Evolutionary conservation across 805 yeast genomes (phyloP).

Genomic region (Cephaloascus fragrans): DNA sequence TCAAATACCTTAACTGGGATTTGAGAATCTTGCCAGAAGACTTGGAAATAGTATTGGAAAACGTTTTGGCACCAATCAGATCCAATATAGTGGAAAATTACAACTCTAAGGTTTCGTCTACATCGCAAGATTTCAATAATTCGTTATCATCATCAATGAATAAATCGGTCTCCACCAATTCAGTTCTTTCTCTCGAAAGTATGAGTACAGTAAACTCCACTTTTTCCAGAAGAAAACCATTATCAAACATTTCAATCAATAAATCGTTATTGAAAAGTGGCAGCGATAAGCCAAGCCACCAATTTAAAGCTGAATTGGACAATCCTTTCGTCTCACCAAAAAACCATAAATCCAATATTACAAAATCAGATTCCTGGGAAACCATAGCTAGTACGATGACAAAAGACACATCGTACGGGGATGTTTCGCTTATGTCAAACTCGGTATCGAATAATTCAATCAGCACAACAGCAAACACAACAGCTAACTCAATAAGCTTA

Average conservation of each 20-base stretch:
- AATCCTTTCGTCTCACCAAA: not conserved
- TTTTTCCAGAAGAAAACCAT: not conserved
- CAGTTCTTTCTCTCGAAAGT: too few species aligned
- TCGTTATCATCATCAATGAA: not conserved
- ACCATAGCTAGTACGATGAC: too few species aligned
- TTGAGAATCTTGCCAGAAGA: slow-evolving; percentile 64
- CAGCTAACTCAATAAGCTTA: not conserved
- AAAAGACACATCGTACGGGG: too few species aligned
- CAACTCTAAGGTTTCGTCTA: not conserved
- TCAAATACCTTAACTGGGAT: slow-evolving; percentile 80
- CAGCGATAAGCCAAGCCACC: not conserved
- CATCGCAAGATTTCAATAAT: not conserved
- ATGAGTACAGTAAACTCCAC: too few species aligned
- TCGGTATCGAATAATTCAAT: not conserved
- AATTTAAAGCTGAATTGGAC: not conserved
- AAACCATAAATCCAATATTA: too few species aligned
- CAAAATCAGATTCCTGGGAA: too few species aligned
- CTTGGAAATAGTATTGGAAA: slow-evolving; percentile 56
- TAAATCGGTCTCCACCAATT: too few species aligned
- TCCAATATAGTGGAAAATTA: slow-evolving; percentile 5
- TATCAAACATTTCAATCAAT: not conserved
- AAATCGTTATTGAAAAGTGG: not conserved
- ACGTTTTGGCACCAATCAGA: slow-evolving; percentile 71
- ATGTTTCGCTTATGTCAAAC: too few species aligned
- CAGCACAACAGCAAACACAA: not conserved